Conservation (phyloP, 1,284 basidiomycete species). For the Melampsora americana region DNA sequence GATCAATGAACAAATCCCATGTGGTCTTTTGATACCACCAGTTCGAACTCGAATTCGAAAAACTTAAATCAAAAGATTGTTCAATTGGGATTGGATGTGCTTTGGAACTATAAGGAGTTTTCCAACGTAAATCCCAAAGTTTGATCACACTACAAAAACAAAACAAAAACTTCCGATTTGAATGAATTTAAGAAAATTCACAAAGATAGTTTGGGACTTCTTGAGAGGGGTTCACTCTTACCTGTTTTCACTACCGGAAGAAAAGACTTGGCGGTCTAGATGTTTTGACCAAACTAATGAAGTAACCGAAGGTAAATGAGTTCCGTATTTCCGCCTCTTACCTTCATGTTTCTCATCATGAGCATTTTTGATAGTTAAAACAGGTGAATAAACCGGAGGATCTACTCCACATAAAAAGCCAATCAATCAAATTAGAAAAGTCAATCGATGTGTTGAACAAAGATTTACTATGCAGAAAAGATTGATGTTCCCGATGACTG, state of each 20-base stretch:
- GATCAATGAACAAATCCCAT: conserved; percentile 29
- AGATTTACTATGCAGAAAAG: not conserved
- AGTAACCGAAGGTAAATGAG: conserved; percentile 29
- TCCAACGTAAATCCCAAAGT: conserved; percentile 37
- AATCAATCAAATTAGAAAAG: not conserved
- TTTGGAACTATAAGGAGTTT: conserved; percentile 28
- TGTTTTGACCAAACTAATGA: conserved; percentile 28
- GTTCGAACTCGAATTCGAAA: not conserved
- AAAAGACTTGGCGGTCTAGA: conserved; percentile 18
- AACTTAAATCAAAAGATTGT: conserved; percentile 23
- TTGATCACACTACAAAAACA: conserved; percentile 24
- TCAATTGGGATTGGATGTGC: conserved; percentile 20
- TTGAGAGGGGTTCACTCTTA: not conserved
- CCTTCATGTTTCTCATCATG: conserved; percentile 33
- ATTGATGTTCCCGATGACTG: no score
- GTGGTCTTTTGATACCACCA: conserved; percentile 13
- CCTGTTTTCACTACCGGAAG: conserved; percentile 38
- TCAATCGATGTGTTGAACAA: not conserved
- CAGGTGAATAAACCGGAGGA: conserved; percentile 11
- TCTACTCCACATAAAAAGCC: no score
- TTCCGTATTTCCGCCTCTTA: conserved; percentile 16
- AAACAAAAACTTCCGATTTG: not conserved
- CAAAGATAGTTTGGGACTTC: not conserved
- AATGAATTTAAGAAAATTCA: not conserved
- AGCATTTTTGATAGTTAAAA: conserved; percentile 37